Evolutionary conservation across 2,329 filamentous ascomycete genomes (phyloP).

Genomic region (Beauveria caledonica): DNA sequence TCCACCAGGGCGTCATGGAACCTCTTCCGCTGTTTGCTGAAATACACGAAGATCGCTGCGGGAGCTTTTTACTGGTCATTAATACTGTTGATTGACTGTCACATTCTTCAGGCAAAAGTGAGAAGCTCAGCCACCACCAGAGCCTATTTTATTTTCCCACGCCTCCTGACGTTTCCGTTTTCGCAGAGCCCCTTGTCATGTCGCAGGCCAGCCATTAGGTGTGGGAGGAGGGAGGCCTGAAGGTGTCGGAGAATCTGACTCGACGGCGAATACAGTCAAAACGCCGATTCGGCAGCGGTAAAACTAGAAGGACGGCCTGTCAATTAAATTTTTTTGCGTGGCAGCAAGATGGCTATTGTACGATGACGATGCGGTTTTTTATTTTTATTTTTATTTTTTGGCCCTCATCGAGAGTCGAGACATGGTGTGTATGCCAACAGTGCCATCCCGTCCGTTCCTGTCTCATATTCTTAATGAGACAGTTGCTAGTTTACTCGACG

Average conservation of each 20-base stretch:
- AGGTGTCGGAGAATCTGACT: neutral
- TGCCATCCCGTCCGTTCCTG: too few relatives aligned
- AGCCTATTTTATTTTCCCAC: neutral
- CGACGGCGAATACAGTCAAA: neutral
- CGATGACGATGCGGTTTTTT: neutral
- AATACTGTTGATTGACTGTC: neutral
- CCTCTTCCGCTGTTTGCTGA: neutral
- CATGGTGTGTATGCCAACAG: too few relatives aligned
- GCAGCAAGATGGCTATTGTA: too few relatives aligned
- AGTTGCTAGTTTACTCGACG: too few relatives aligned
- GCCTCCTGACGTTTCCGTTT: neutral
- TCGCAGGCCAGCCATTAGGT: neutral
- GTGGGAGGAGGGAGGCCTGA: neutral
- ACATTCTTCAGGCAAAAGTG: neutral
- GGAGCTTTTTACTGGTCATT: neutral
- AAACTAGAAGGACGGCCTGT: neutral
- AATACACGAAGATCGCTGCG: neutral
- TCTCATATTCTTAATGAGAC: too few relatives aligned
- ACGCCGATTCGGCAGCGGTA: neutral
- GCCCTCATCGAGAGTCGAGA: neutral
- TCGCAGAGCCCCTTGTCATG: neutral
- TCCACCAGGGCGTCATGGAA: neutral
- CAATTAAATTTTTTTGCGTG: too few relatives aligned
- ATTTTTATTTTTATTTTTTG: neutral
- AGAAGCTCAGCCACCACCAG: neutral